These are phyloP conservation scores for Blastocystis sp. DNA, from an alignment of 352 stramenopile genomes.

Conservation along the genomic window DNA sequence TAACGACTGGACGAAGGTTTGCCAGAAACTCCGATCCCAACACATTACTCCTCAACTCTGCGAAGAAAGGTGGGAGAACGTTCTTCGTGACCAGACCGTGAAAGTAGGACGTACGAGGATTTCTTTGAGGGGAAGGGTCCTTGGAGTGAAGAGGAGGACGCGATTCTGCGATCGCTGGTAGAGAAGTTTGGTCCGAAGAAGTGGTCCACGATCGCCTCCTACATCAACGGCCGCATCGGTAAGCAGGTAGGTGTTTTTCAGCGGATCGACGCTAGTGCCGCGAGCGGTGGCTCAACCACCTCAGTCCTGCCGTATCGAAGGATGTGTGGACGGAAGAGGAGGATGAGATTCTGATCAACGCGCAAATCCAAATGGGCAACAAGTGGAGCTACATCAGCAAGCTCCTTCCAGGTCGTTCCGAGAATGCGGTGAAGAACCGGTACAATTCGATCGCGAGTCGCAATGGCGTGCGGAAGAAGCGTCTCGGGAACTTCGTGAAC, in stretches of 20 bases:
- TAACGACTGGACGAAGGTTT: slow-evolving; percentile 56
- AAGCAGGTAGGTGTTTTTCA: slow-evolving; percentile 56
- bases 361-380: slow-evolving; percentile 76
- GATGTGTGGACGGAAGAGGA: slow-evolving; percentile 77
- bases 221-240: slow-evolving; percentile 59
- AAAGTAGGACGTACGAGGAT: not conserved
- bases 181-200: slow-evolving; percentile 69
- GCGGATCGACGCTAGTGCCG: slow-evolving; percentile 63
- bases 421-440: slow-evolving; percentile 82
- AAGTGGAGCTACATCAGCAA: slow-evolving; percentile 82
- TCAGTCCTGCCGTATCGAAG: slow-evolving; percentile 76
- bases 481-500: slow-evolving; percentile 39
- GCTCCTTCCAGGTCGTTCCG: slow-evolving; percentile 72
- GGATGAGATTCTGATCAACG: slow-evolving; percentile 76
- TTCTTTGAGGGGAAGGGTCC: slow-evolving; percentile 32
- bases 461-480: slow-evolving; percentile 49
- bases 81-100: slow-evolving; percentile 42
- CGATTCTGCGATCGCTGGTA: slow-evolving; percentile 64
- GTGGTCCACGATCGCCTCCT: slow-evolving; percentile 69
- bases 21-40: slow-evolving; percentile 31
- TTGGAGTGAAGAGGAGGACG: slow-evolving; percentile 60
- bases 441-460: slow-evolving; percentile 60
- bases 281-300: slow-evolving; percentile 77
- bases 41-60: slow-evolving; percentile 52
- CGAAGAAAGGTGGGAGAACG: slow-evolving; percentile 24